Evolutionary conservation across 2,329 filamentous ascomycete genomes (phyloP).

Genomic region (Cephalotrichum gorgonifer): DNA sequence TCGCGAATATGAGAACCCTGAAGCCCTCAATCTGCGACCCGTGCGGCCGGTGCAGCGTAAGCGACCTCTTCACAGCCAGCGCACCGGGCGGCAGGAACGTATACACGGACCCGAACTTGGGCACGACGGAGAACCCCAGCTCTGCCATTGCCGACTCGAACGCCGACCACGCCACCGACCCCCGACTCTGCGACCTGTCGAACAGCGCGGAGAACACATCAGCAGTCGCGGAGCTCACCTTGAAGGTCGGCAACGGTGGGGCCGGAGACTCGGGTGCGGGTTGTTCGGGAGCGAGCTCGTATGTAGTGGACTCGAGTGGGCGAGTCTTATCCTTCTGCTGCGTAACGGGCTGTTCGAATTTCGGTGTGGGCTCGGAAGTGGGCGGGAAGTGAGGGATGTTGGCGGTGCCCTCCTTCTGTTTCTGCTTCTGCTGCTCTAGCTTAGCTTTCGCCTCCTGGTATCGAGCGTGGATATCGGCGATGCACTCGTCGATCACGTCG

Average conservation of each 20-base stretch:
- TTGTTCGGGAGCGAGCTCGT: constrained; percentile 15
- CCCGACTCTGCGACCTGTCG: constrained; percentile 15
- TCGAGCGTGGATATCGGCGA: constrained; percentile 20
- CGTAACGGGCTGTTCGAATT: constrained; percentile 21
- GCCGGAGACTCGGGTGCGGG: too few species aligned
- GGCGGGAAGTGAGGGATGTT: constrained; percentile 11
- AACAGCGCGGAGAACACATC: constrained; percentile 23
- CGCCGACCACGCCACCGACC: constrained; percentile 21
- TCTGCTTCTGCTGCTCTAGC: constrained; percentile 9
- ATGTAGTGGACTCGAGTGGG: constrained; percentile 21
- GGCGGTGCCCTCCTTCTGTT: constrained; percentile 2
- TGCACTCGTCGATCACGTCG: constrained; percentile 26
- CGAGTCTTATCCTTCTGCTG: constrained; percentile 34
- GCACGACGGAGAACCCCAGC: constrained; percentile 27
- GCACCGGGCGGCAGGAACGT: constrained; percentile 22
- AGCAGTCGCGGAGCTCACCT: too few species aligned
- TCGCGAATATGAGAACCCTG: constrained; percentile 15
- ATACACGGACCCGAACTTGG: constrained; percentile 29
- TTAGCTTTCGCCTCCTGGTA: constrained; percentile 15
- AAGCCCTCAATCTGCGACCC: constrained; percentile 23
- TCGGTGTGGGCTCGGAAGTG: constrained; percentile 10
- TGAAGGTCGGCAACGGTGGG: too few species aligned
- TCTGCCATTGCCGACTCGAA: constrained; percentile 31
- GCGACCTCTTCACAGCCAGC: constrained; percentile 14
- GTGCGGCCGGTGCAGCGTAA: constrained; percentile 27